Conservation (phyloP, 208 protist genomes). For the Crithidia sp. region DNA sequence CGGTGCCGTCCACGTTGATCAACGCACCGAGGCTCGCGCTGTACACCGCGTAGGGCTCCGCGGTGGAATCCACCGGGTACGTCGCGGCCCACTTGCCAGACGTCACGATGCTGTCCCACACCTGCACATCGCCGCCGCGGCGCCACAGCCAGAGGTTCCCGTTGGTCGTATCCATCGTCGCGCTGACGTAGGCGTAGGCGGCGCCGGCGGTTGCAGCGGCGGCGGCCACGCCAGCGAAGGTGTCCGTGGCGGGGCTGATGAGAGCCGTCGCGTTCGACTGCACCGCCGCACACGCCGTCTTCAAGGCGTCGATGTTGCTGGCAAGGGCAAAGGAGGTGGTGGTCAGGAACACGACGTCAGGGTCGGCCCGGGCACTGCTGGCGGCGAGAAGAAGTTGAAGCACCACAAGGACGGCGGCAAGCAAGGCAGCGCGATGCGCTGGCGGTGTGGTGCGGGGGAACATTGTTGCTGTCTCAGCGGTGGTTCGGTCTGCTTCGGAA, state of each 20-base stretch:
- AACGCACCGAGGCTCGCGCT: conserved; percentile 5
- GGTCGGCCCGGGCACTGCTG: background rate
- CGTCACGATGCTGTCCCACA: background rate
- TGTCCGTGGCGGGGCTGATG: conserved; percentile 3
- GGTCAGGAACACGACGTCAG: conserved; percentile 6
- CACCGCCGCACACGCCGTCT: conserved; percentile 9
- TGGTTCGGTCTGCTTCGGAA: no score
- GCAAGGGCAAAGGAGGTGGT: conserved; percentile 4
- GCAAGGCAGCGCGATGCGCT: background rate
- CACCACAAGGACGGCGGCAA: background rate
- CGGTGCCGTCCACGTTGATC: conserved; percentile 15
- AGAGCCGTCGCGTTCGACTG: background rate
- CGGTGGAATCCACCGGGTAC: background rate
- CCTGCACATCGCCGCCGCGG: background rate
- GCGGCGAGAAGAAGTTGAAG: background rate
- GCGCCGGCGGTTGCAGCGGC: background rate
- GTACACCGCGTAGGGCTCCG: conserved; percentile 17
- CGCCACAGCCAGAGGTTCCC: conserved; percentile 10
- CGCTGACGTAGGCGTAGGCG: conserved; percentile 19
- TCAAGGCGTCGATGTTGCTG: conserved; percentile 2
- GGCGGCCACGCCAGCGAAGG: background rate
- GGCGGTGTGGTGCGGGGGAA: no score
- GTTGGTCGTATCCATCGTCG: conserved; percentile 12
- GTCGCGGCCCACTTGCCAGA: background rate
- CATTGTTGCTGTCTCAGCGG: no score